Evolutionary conservation across 2,329 filamentous ascomycete genomes (phyloP).

Genomic region (Ceratocystis variospora): DNA sequence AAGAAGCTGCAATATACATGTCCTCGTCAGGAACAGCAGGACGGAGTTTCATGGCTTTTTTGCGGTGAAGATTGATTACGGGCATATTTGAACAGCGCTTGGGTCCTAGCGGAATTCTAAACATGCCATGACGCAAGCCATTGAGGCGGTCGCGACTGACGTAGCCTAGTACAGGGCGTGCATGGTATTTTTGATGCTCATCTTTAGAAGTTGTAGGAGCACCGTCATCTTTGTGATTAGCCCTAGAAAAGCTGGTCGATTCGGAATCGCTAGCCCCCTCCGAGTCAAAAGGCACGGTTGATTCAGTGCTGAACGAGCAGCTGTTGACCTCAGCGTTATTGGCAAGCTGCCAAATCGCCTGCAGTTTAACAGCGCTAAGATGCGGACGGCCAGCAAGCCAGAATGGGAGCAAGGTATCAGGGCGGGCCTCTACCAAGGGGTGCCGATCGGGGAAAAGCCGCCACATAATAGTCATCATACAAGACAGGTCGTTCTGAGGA

Average conservation of each 20-base stretch:
- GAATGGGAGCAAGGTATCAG: conserved; percentile 11
- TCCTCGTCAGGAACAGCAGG: conserved; percentile 39
- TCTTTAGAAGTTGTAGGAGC: not conserved
- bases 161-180: conserved; percentile 27
- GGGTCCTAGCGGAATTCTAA: conserved; percentile 33
- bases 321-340: not conserved
- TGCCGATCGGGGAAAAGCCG: conserved; percentile 11
- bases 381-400: conserved; percentile 14
- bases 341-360: conserved; percentile 13
- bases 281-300: conserved; percentile 14
- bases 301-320: conserved; percentile 16
- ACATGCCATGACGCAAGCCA: conserved; percentile 36
- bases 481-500: not conserved
- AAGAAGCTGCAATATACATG: conserved; percentile 37
- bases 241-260: not conserved
- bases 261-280: not conserved
- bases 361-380: conserved; percentile 10
- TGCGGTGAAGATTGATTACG: conserved; percentile 34
- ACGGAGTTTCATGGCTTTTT: conserved; percentile 35
- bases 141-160: conserved; percentile 19
- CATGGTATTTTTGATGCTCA: conserved; percentile 28
- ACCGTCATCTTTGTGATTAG: not conserved
- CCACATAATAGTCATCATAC: conserved; percentile 6
- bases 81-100: conserved; percentile 32
- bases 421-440: not conserved